Conservation (phyloP, 345 rosid species). For the Erysimum cheiranthoides region DNA sequence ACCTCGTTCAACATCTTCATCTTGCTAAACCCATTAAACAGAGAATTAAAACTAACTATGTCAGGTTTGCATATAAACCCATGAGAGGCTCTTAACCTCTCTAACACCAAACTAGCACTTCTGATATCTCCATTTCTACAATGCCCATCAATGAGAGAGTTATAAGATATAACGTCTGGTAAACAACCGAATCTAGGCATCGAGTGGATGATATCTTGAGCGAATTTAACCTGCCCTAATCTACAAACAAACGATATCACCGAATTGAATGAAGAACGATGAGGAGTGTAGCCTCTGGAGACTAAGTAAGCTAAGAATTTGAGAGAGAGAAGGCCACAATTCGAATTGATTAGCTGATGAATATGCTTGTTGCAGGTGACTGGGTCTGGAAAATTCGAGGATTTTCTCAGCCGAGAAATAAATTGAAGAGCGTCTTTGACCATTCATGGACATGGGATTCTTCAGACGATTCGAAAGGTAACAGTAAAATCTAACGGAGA, state of each 20-base stretch:
- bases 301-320: conserved; percentile 50
- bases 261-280: conserved; percentile 56
- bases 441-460: conserved; percentile 49
- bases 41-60: conserved; percentile 51
- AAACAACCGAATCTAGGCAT: conserved; percentile 49
- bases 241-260: conserved; percentile 46
- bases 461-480: conserved; percentile 25
- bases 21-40: conserved; percentile 58
- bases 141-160: conserved; percentile 55
- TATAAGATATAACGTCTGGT: conserved; percentile 52
- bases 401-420: conserved; percentile 44
- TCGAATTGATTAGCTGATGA: conserved; percentile 46
- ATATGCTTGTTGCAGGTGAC: conserved; percentile 49
- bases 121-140: conserved; percentile 43
- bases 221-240: conserved; percentile 45
- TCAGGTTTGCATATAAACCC: conserved; percentile 45
- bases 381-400: conserved; percentile 38
- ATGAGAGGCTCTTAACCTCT: conserved; percentile 40
- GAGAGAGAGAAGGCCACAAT: conserved; percentile 51
- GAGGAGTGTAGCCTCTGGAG: conserved; percentile 52
- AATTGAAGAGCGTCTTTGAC: conserved; percentile 46
- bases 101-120: conserved; percentile 44
- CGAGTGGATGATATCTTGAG: conserved; percentile 40
- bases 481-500: conserved; percentile 15
- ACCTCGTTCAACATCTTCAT: conserved; percentile 44